phyloP scores from a whole-genome alignment of 2,329 filamentous ascomycete species.

The Xylariales sp. region DNA sequence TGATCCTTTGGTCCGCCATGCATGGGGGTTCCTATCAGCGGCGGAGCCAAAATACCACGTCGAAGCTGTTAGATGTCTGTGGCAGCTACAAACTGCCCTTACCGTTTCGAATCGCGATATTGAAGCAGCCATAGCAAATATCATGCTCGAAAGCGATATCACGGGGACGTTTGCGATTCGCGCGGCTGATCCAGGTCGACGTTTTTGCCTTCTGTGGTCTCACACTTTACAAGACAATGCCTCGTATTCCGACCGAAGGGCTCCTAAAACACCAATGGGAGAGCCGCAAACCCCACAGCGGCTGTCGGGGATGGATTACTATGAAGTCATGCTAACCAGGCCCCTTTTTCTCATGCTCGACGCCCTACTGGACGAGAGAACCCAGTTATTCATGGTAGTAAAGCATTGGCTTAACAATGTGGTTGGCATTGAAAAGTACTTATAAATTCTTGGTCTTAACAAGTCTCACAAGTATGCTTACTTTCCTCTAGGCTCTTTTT shows the following conservation, averaged over 20 bases:
- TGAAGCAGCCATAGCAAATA: constrained; percentile 78
- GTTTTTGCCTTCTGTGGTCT: constrained; percentile 84
- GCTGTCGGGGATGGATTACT: constrained; percentile 69
- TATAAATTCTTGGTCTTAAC: constrained; percentile 23
- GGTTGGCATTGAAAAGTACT: constrained; percentile 71
- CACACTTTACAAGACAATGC: constrained; percentile 75
- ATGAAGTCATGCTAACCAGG: constrained; percentile 79
- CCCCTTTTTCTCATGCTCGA: constrained; percentile 87
- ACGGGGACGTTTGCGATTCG: constrained; percentile 60
- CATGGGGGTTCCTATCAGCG: constrained; percentile 87
- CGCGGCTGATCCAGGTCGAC: constrained; percentile 71
- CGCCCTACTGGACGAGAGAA: constrained; percentile 76
- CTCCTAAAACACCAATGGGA: constrained; percentile 53
- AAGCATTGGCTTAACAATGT: constrained; percentile 82
- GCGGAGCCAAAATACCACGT: constrained; percentile 92
- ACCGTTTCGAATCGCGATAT: constrained; percentile 76
- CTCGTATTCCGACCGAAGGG: constrained; percentile 55
- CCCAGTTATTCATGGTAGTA: constrained; percentile 79
- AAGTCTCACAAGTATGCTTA: constrained; percentile 38
- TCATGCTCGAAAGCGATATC: constrained; percentile 70
- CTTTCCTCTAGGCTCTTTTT: constrained; percentile 64
- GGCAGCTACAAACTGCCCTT: constrained; percentile 83
- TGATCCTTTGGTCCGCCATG: constrained; percentile 73
- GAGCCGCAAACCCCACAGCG: constrained; percentile 53
- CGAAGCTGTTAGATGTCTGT: constrained; percentile 86